Conservation (phyloP, 1,139 yeast species). For the Magnusiomyces starmeri region DNA sequence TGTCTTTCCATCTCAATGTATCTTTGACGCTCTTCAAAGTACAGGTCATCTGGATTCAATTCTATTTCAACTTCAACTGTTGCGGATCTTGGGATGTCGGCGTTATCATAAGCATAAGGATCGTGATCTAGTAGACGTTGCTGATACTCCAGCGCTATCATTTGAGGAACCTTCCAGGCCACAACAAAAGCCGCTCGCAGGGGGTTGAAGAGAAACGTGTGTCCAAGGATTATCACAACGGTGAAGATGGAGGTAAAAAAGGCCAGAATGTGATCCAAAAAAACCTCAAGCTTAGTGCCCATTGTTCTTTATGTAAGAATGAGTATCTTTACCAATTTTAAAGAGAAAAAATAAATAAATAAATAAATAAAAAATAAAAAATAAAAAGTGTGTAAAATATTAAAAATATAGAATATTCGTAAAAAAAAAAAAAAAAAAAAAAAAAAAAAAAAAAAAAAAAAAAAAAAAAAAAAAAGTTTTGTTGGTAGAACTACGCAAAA, state of each 20-base stretch:
- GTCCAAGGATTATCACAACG: constrained; percentile 8
- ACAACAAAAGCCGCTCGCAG: constrained; percentile 11
- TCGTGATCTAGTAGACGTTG: constrained; percentile 7
- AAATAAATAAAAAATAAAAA: background rate
- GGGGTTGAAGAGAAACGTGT: constrained; percentile 14
- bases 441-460: background rate
- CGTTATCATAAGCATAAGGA: too few species aligned
- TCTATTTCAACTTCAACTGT: too few species aligned
- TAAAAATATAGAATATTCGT: background rate
- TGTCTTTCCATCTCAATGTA: too few species aligned
- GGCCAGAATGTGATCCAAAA: constrained; percentile 11
- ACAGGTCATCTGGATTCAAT: too few species aligned
- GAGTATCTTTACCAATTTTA: too few species aligned
- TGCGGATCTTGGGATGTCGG: too few species aligned
- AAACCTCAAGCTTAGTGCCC: constrained; percentile 1
- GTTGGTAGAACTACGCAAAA: background rate
- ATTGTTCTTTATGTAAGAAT: too few species aligned
- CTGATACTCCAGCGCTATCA: constrained; percentile 8
- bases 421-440: background rate
- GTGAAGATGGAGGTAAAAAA: constrained; percentile 12
- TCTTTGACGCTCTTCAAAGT: too few species aligned
- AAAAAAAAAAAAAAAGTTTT: background rate
- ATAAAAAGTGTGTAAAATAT: background rate
- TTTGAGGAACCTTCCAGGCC: constrained; percentile 4
- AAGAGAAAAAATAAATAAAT: too few species aligned